Conservation (phyloP, 1,284 basidiomycete genomes). For the Fereydounia khargensis region DNA sequence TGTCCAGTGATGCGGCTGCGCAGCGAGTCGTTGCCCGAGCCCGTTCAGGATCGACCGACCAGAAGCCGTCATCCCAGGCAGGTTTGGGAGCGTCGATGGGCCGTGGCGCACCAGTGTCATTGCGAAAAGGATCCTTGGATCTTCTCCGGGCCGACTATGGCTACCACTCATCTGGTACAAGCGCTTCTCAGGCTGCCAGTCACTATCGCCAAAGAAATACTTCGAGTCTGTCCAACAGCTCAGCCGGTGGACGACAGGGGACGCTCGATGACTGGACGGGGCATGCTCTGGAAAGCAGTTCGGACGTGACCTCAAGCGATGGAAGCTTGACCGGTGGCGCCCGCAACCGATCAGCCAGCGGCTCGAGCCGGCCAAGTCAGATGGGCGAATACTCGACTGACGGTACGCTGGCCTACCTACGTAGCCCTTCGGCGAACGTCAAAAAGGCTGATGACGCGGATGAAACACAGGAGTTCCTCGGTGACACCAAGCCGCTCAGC, state of each 20-base stretch:
- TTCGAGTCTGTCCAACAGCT: too few species aligned
- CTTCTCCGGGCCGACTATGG: too few species aligned
- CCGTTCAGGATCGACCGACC: conserved; percentile 25
- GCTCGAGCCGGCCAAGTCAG: neutral
- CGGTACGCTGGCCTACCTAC: too few species aligned
- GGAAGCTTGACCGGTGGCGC: neutral
- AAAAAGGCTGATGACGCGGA: conserved; percentile 12
- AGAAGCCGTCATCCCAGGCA: too few species aligned
- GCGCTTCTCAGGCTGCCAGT: too few species aligned
- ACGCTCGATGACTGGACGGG: too few species aligned
- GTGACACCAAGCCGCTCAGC: conserved; percentile 4
- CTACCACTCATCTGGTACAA: too few species aligned
- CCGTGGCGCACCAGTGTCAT: too few species aligned
- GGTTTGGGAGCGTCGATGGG: too few species aligned
- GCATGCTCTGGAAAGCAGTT: neutral
- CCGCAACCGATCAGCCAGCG: neutral
- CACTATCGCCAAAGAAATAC: too few species aligned
- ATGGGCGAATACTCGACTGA: neutral
- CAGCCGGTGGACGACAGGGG: too few species aligned
- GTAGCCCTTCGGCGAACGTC: too few species aligned
- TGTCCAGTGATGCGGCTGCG: conserved; percentile 4
- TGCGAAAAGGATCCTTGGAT: conserved; percentile 17
- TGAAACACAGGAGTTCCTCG: conserved; percentile 30
- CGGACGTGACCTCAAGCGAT: neutral
- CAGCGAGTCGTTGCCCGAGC: conserved; percentile 1